Base-by-base conservation (phyloP, 169 alveolate genomes). In the Cryptosporidium xiaoi region DNA sequence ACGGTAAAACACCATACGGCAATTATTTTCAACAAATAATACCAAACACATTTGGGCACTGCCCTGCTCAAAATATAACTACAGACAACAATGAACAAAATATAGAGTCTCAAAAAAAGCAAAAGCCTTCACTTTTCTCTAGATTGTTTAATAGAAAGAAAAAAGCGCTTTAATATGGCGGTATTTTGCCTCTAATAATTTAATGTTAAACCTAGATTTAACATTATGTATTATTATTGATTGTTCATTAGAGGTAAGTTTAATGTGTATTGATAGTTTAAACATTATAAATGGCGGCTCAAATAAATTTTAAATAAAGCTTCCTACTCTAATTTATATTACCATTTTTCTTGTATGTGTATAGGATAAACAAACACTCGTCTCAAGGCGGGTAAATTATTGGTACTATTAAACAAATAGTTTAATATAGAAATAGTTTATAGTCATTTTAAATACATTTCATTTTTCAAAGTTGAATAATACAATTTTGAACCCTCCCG, bases 1-100 rank as follows among this genome's bases (percentile, higher is more conserved):
- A 62, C 18, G 71, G 71, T 15, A 20, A 3, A 24, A 77, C 71
- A 0, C 87, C 71, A 10, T 62, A 77, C 18, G 77, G 77, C 3
- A 27, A 62, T 16, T 7, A 33, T 24, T 77, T 60, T 27, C 24
- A 13, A 6, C 87, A 77, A 77, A 36, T 60, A 46, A 77, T 77
- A n/a, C 87, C 87, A 58, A 15, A 6, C 13, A 53, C 50, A 40
- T 3, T 40, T 3, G 48, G 48, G 10, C 10, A 40, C 10, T 8
- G 10, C 10, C 48, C 48, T 40, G 48, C 1, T 40, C 48, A 40
- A 8, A 40, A 40, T 16, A 56, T 40, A 7, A 36, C 46, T 44
- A 44, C 20, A 50, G n/a, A 13, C 20, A 68, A 16, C 1, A 40
- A 69, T 8, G 12, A 34, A 36, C 77, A 77, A 60, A 46, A 34